Conservation (phyloP, 1,139 yeast genomes). For the Candida pseudocylindracea region DNA sequence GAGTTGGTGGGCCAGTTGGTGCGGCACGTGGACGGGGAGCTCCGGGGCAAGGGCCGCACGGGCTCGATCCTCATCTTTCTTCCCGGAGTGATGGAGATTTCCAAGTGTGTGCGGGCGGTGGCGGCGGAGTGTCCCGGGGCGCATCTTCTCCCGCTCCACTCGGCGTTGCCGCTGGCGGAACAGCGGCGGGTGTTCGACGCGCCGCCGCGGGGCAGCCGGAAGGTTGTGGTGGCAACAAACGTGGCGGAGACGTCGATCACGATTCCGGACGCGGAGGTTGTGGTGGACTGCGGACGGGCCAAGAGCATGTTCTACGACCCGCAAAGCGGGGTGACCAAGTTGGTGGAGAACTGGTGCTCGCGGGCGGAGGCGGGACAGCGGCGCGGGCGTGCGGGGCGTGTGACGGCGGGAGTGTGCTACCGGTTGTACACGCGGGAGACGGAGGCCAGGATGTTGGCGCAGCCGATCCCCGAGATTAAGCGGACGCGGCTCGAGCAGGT, state of each 20-base stretch:
- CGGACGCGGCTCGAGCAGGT: constrained; percentile 68
- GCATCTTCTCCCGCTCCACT: constrained; percentile 46
- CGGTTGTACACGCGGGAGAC: constrained; percentile 52
- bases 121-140: constrained; percentile 1
- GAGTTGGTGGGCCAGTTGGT: constrained; percentile 43
- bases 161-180: constrained; percentile 67
- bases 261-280: constrained; percentile 86
- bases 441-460: constrained; percentile 33
- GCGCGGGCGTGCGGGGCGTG: constrained; percentile 98
- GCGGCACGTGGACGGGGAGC: constrained; percentile 21
- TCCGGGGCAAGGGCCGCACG: constrained; percentile 12
- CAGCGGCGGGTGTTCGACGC: constrained; percentile 49
- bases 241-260: constrained; percentile 81
- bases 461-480: constrained; percentile 77
- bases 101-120: constrained; percentile 15
- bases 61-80: constrained; percentile 74
- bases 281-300: constrained; percentile 72
- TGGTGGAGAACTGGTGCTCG: constrained; percentile 75
- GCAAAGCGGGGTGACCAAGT: constrained; percentile 38
- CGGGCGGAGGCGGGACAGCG: constrained; percentile 83
- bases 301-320: constrained; percentile 59
- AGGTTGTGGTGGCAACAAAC: constrained; percentile 78
- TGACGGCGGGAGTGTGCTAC: constrained; percentile 59
- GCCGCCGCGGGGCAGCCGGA: constrained; percentile 33
- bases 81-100: constrained; percentile 85